These are phyloP conservation scores for Phytophthora litchii DNA, from an alignment of 352 stramenopile species.

Conservation along the genomic window DNA sequence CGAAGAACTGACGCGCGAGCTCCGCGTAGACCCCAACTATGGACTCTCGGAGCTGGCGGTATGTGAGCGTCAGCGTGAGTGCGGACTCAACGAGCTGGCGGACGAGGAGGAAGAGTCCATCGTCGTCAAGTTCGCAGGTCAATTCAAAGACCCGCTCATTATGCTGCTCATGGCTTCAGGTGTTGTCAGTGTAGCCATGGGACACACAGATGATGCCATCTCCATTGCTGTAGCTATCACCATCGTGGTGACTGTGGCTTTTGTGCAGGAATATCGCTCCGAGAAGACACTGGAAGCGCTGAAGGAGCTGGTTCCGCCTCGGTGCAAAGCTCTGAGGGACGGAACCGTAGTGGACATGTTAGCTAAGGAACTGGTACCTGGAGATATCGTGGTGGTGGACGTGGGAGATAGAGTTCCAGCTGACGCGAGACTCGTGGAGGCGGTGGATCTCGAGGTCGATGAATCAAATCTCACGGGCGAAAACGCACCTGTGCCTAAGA, in stretches of 20 bases:
- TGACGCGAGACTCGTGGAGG: conserved; percentile 92
- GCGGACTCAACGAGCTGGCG: conserved; percentile 76
- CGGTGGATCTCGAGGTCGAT: conserved; percentile 89
- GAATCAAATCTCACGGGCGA: conserved; percentile 96
- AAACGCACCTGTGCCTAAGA: conserved; percentile 83
- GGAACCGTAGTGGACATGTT: conserved; percentile 65
- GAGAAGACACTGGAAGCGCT: conserved; percentile 88
- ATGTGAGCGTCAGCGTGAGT: conserved; percentile 66
- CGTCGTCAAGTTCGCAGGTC: conserved; percentile 90
- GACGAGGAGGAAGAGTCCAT: conserved; percentile 85
- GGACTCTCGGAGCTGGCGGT: conserved; percentile 63
- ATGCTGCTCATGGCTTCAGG: conserved; percentile 94
- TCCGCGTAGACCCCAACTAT: conserved; percentile 70
- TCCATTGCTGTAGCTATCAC: conserved; percentile 95
- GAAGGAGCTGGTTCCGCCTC: conserved; percentile 81
- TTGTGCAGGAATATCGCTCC: conserved; percentile 90
- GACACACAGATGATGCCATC: conserved; percentile 95
- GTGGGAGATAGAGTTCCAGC: conserved; percentile 94
- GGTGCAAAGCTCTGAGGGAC: conserved; percentile 69
- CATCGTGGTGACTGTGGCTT: conserved; percentile 97
- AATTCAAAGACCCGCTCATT: conserved; percentile 98
- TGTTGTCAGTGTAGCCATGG: conserved; percentile 90
- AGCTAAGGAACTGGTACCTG: conserved; percentile 80
- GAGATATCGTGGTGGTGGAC: conserved; percentile 89
- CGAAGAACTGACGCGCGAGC: conserved; percentile 66